Conservation (phyloP, 169 alveolate genomes). For the Cryptosporidium meleagridis region DNA sequence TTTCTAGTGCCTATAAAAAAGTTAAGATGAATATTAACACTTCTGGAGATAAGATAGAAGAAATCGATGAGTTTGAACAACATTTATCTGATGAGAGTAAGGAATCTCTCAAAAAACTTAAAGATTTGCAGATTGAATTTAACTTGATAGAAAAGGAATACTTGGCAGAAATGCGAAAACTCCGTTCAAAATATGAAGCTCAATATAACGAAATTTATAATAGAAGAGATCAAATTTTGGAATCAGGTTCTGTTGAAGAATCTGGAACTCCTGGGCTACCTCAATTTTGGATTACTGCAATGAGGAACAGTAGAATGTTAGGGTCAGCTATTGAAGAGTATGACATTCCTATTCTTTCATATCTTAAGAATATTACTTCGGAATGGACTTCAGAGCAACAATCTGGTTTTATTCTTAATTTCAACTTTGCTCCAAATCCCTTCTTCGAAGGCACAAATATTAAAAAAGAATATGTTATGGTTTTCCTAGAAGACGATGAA, state of each 20-base stretch:
- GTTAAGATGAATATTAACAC: neutral
- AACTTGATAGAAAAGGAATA: slow-evolving; percentile 38
- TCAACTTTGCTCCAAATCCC: slow-evolving; percentile 77
- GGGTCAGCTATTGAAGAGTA: slow-evolving; percentile 77
- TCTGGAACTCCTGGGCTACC: slow-evolving; percentile 76
- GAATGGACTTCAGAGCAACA: slow-evolving; percentile 77
- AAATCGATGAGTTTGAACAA: slow-evolving; percentile 17
- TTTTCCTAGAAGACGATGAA: slow-evolving; percentile 52
- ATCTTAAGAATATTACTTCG: slow-evolving; percentile 68
- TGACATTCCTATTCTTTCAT: slow-evolving; percentile 75
- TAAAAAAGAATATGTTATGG: slow-evolving; percentile 73
- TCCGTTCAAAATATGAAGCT: slow-evolving; percentile 45
- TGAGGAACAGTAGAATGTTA: slow-evolving; percentile 75
- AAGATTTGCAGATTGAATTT: slow-evolving; percentile 49
- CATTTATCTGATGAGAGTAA: slow-evolving; percentile 51
- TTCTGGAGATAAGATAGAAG: slow-evolving; percentile 1
- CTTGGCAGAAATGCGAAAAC: slow-evolving; percentile 50
- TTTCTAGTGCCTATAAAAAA: neutral
- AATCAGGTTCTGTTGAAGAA: slow-evolving; percentile 19
- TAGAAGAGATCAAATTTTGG: slow-evolving; percentile 44
- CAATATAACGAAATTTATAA: slow-evolving; percentile 35
- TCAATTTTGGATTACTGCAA: slow-evolving; percentile 76
- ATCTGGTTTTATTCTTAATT: slow-evolving; percentile 76
- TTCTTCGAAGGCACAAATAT: slow-evolving; percentile 75
- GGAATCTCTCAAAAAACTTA: slow-evolving; percentile 27